Base-by-base conservation (phyloP, 345 rosid genomes). In the Acer yangbiense region DNA sequence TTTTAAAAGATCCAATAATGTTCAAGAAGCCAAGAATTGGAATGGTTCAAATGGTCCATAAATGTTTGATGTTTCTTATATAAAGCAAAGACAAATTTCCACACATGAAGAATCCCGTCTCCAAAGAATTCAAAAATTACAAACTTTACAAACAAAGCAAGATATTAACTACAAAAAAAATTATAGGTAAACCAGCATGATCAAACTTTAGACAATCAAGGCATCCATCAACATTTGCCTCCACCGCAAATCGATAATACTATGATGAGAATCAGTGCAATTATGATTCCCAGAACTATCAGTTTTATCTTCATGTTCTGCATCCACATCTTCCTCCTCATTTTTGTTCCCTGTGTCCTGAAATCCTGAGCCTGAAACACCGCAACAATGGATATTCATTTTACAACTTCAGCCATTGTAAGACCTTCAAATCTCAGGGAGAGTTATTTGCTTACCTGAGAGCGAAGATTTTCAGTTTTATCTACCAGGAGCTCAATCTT, bases 401-500 rank as follows among this genome's bases (percentile, higher is more conserved):
- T 66, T 46, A 50, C 17, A 60, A 58, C 23, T n/a, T 66, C 65
- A 32, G 18, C 35, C 71, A 64, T 0, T 9, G 27, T 23, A 65
- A 46, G 13, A 64, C 32, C 6, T 27, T 43, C 50, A 10, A 21
- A 21, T n/a, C 43, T 44, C 35, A 44, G 27, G 71, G 27, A n/a
- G 18, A 21, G 1, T 43, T 43, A 58, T 35, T 73, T 23, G 35
- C 83, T 58, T 43, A 90, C 97, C 94, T 92, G 97, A 14, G 89
- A 87, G 46, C 86, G 93, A 76, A 92, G 93, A 79, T 90, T 89
- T 83, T 92, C 97, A 50, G 97, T 89, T 80, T 89, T 92, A 76
- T 90, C 97, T 46, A 92, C 97, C 76, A 92, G 82, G 69, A 92
- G 80, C 82, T 92, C 94, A 73, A 92, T 90, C 84, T 92, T 92